Evolutionary conservation across 345 rosid genomes (phyloP), one percentile per base, ranked within the genome.

Genomic region (Durio zibethinus): DNA sequence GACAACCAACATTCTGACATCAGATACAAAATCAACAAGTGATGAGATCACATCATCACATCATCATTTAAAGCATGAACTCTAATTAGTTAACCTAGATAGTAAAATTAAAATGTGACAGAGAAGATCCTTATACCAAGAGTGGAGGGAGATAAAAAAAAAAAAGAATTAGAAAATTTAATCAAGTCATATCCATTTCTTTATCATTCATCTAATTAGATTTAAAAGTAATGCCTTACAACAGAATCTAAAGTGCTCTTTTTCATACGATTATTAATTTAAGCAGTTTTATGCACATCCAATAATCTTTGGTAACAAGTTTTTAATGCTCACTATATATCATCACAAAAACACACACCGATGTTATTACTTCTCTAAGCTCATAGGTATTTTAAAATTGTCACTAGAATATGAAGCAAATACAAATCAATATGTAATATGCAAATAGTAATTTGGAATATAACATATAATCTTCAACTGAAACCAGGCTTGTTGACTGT

Each of bases 1-100:
- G 80, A 92, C 98, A 72, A 92, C 80, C 87, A 94, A 73, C 36
- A 72, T 85, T 85, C 98, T 94, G 87, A 68, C 31, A 77, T 67
- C 77, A 70, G 76, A 29, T 27, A 65, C 15, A 50, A 33, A 57
- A 38, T 4, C 42, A 72, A 20, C 25, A 50, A 29, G 23, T 27
- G 23, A 15, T 47, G 57, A 47, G 40, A 48, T 27, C 40, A 12
- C 16, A 33, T 33, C 36, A 33, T 33, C 36, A 33, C n/a, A 47
- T 27, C 23, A 45, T 69, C 20, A 23, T 27, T 33, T 18, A 35
- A 63, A 63, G 45, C 70, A 65, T 2, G 5, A 65, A 36, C 10
- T 18, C 70, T 20, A 36, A 38, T 36, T 27, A 18, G 59, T 48
- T 27, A 27, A 47, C 23, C 4, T 6, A 36, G 21, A 45, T 25